Evolutionary conservation across 805 yeast species (phyloP), one percentile per base, ranked within the genome.

Genomic region (Saccharomycopsis capsularis): DNA sequence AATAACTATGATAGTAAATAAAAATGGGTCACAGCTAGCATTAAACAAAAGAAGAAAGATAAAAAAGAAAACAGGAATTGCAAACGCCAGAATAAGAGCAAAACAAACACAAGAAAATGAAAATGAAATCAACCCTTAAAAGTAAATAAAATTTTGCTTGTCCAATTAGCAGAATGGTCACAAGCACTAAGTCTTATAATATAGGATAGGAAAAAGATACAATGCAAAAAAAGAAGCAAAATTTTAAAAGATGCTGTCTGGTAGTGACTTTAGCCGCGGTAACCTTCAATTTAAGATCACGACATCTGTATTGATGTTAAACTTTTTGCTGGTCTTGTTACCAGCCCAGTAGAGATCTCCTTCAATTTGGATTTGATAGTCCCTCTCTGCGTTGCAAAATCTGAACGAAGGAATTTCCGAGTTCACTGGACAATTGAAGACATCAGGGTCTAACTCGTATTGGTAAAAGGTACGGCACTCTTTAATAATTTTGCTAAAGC

Each of bases 321-420:
- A 43, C 40, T 38, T 43, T 40, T 24, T 23, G 32, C 34, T 13
- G 22, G 11, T 16, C n/a, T 48, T 54, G 18, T 21, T 27, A 9
- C 48, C 52, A 18, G 15, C 19, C 13, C 15, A 29, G 15, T 7
- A 7, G 9, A 48, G 9, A 4, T 44, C 52, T 13, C 47, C 47
- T 16, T 35, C 21, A 21, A 50, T 24, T 25, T 37, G 29, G 18
- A 50, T 27, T 25, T 50, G 53, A 23, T 50, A 42, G 3, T 50
- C 51, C 21, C 46, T 47, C 16, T 35, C 32, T 16, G 43, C 44
- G 25, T 50, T 50, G 44, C 53, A 50, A 30, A 47, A 42, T 24
- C 29, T 23, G 27, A 50, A 50, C 3, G 51, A 47, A 15, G 47
- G 46, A 3, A 36, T 18, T 19, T 47, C 51, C n/a, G 44, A 23